A percentile compares a stretch with the other conserved stretches of the same genome.
These are phyloP conservation scores for Eucalyptus viminalis DNA, from an alignment of 345 rosid genomes.

Conservation along the genomic window DNA sequence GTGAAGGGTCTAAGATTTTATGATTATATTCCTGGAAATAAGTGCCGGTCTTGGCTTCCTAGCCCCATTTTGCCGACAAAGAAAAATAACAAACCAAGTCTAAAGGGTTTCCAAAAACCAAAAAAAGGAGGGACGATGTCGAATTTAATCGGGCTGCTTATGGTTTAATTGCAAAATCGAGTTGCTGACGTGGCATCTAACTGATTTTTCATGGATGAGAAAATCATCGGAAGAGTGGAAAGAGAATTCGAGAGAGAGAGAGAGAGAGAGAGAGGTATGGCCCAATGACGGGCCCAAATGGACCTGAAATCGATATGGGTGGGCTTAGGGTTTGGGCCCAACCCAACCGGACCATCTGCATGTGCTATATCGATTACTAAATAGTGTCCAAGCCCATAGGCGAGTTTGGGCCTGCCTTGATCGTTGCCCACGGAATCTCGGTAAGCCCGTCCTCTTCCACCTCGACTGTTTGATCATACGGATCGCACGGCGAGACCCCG, in stretches of 20 bases:
- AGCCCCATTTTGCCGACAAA: too few species aligned
- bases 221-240: background rate
- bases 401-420: background rate
- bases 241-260: too few species aligned
- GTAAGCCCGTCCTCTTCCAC: background rate
- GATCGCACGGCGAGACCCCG: rapidly evolving
- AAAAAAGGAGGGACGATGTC: too few species aligned
- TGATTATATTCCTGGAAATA: background rate
- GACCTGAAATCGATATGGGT: background rate
- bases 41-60: too few species aligned
- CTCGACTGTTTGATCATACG: background rate
- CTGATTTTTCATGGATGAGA: background rate
- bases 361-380: background rate
- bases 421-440: background rate
- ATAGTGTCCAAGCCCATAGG: background rate
- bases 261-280: rapidly evolving
- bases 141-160: background rate
- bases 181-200: background rate
- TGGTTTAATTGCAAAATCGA: too few species aligned
- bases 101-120: too few species aligned
- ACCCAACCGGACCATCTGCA: background rate
- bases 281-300: background rate
- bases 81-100: too few species aligned
- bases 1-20: background rate
- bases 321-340: background rate